phyloP scores from a whole-genome alignment of 2,329 filamentous ascomycete genomes.

The Neophaeococcomyces mojaviensis region DNA sequence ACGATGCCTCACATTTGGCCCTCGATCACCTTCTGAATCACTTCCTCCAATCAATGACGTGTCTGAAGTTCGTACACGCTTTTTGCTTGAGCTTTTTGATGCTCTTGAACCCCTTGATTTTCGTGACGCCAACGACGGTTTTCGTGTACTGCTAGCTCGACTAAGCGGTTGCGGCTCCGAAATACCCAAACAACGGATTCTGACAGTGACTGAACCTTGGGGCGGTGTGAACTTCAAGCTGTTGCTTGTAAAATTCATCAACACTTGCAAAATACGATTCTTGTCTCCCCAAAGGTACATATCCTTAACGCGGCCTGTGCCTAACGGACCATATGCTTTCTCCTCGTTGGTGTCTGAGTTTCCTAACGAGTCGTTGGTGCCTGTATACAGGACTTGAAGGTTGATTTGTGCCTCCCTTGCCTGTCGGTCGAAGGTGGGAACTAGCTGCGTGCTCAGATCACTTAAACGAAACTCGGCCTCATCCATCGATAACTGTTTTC shows the following conservation, averaged over 20 bases:
- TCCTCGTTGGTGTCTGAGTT: conserved; percentile 22
- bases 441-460: conserved; percentile 75
- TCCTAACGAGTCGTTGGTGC: conserved; percentile 35
- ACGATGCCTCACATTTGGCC: conserved; percentile 1
- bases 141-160: conserved; percentile 16
- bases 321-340: conserved; percentile 57
- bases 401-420: conserved; percentile 70
- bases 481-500: conserved; percentile 72
- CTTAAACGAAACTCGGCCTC: conserved; percentile 76
- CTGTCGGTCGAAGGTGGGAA: conserved; percentile 85
- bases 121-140: conserved; percentile 31
- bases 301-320: conserved; percentile 65
- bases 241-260: conserved; percentile 89
- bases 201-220: conserved; percentile 66
- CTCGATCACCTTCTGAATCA: conserved; percentile 14
- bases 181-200: conserved; percentile 58
- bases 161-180: conserved; percentile 12
- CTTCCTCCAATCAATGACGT: conserved; percentile 13
- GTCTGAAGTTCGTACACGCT: conserved; percentile 22
- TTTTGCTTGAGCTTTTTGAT: conserved; percentile 15
- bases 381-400: conserved; percentile 65
- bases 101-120: conserved; percentile 14
- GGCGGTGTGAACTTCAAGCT: conserved; percentile 82
- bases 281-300: conserved; percentile 91
- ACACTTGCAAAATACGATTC: conserved; percentile 81